Base-by-base conservation (phyloP, 768 basidiomycete genomes). In the Leucosporidium creatinivorum region DNA sequence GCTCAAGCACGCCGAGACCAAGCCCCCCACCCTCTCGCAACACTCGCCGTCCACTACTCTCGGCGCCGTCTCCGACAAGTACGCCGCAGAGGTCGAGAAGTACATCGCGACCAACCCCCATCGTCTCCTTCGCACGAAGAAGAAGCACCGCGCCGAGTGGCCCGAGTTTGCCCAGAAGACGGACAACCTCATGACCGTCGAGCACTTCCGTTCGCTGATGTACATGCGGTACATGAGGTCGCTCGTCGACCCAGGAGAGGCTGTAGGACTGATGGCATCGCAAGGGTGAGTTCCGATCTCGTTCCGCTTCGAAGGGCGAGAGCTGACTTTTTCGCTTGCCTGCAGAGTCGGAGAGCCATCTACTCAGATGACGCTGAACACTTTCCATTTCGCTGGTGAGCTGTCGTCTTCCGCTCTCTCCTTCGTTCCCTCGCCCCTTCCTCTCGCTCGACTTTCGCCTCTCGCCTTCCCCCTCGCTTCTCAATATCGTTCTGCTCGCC, bases 351-450 rank as follows among this genome's bases (percentile, higher is more conserved):
- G 96, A 61, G 96, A 99, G 78, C 96, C 96, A 7, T 99, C 96
- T 21, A 99, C 96, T 0, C 96, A 99, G 78, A 99, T 99, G 96
- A 99, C 96, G 13, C 80, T 99, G 70, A 99, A 99, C 77, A 99
- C 96, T 18, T 99, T 99, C 85, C 96, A 99, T 81, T 93, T 99
- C 75, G 96, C 96, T 73, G 94, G 92, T 86, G 78, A 75, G 84
- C 64, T 36, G 31, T 10, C 15, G 39, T 17, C 15, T 10, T 17
- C 39, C 12, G 5, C 6, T 12, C 12, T 12, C 12, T 36, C 33
- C 33, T 5, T 44, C 39, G 39, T 13, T 44, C 39, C 3, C 28
- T 25, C 28, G 51, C 33, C 5, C 69, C 66, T 57, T 49, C 33
- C 47, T 28, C 33, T 10, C 10, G 5, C 10, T 33, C 33, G 33